Percentiles rank a stretch among this genome's conserved stretches.
These are phyloP conservation scores for Pichia occidentalis DNA, from an alignment of 805 yeast species.

Conservation along the genomic window DNA sequence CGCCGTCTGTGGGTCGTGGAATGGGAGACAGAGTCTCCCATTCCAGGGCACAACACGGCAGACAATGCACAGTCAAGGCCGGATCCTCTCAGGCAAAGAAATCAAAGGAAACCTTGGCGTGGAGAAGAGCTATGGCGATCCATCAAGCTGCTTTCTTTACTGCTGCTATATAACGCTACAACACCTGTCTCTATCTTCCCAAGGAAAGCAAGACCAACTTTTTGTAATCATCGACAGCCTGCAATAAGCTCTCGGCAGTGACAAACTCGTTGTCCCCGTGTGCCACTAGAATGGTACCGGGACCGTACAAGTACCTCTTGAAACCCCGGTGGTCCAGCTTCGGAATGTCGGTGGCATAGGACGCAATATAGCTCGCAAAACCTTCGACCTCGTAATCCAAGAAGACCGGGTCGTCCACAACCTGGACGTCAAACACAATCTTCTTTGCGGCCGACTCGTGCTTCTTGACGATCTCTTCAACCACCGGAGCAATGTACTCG, in stretches of 20 bases:
- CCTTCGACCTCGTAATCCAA: slow-evolving; percentile 60
- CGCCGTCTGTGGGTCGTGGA: too few species aligned
- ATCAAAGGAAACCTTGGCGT: too few species aligned
- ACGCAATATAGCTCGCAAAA: slow-evolving; percentile 39
- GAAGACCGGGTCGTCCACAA: slow-evolving; percentile 34
- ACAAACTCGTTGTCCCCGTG: slow-evolving; percentile 54
- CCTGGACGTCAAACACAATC: slow-evolving; percentile 12
- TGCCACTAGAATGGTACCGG: slow-evolving; percentile 58
- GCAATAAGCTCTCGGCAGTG: slow-evolving; percentile 37
- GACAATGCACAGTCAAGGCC: too few species aligned
- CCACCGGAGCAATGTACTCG: slow-evolving; percentile 31
- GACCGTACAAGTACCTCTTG: slow-evolving; percentile 55
- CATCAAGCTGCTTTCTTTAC: too few species aligned
- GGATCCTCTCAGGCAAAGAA: too few species aligned
- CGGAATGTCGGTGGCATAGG: slow-evolving; percentile 41
- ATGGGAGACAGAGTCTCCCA: too few species aligned
- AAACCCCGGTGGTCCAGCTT: slow-evolving; percentile 31
- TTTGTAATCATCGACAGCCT: slow-evolving; percentile 50
- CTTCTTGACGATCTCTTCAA: slow-evolving; percentile 30
- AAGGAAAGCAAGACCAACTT: slow-evolving; percentile 29
- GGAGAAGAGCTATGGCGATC: too few species aligned
- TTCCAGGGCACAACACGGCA: too few species aligned
- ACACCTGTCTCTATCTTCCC: slow-evolving; percentile 1
- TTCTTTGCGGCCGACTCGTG: slow-evolving; percentile 19
- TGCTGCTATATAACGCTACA: too few species aligned